Conservation (phyloP, 2,329 filamentous ascomycete genomes). For the Acarospora socialis region DNA sequence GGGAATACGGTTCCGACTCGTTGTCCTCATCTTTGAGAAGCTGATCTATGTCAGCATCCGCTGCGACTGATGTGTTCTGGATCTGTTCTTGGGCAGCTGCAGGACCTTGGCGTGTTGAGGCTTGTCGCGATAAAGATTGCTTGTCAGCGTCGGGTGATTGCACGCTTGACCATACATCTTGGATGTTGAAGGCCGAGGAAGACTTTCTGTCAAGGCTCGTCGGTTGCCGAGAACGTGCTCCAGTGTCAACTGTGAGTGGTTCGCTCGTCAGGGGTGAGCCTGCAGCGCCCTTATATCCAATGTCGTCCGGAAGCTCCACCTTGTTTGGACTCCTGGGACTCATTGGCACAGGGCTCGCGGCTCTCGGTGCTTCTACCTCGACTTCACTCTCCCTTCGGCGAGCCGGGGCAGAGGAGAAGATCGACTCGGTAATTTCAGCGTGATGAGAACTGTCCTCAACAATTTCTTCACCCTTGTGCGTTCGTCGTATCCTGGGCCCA, state of each 20-base stretch:
- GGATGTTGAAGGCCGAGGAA: slow-evolving; percentile 62
- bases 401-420: slow-evolving; percentile 32
- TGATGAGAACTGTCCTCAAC: slow-evolving; percentile 57
- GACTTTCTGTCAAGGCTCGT: slow-evolving; percentile 33
- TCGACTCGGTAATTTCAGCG: slow-evolving; percentile 27
- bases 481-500: slow-evolving; percentile 68
- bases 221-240: slow-evolving; percentile 10
- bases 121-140: slow-evolving; percentile 32
- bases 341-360: slow-evolving; percentile 15
- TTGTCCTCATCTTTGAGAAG: slow-evolving; percentile 71
- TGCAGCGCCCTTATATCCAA: slow-evolving; percentile 9
- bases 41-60: slow-evolving; percentile 81
- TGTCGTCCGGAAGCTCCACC: slow-evolving; percentile 24
- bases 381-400: slow-evolving; percentile 28
- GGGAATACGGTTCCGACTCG: slow-evolving; percentile 71
- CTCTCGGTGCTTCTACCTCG: slow-evolving; percentile 10
- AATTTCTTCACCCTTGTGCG: slow-evolving; percentile 89
- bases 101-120: slow-evolving; percentile 33
- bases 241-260: slow-evolving; percentile 24
- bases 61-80: slow-evolving; percentile 39
- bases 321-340: slow-evolving; percentile 14
- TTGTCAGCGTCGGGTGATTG: slow-evolving; percentile 51
- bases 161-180: slow-evolving; percentile 71
- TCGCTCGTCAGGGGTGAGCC: slow-evolving; percentile 8
- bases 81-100: slow-evolving; percentile 32